Percentiles rank a stretch among this genome's conserved stretches.
phyloP scores from a whole-genome alignment of 2,329 filamentous ascomycete species.

The Colletotrichum shisoi region DNA sequence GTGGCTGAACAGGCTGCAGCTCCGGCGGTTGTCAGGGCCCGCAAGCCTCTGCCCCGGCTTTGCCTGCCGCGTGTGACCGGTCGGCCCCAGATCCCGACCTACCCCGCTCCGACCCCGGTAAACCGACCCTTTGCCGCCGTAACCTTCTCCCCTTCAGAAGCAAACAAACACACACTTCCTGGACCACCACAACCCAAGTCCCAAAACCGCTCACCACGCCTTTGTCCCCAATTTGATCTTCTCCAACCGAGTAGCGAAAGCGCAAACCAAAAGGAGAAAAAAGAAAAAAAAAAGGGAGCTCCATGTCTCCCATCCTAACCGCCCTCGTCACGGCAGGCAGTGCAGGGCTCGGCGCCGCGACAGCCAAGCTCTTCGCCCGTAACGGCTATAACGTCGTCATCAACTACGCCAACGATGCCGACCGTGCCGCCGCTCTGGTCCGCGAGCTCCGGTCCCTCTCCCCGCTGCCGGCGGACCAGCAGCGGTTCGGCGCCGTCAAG shows the following conservation, averaged over 20 bases:
- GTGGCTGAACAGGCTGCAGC: no score
- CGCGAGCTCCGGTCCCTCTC: constrained; percentile 55
- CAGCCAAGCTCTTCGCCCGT: constrained; percentile 67
- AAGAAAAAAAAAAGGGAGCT: not conserved
- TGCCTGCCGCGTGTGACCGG: not conserved
- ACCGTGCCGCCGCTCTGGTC: constrained; percentile 63
- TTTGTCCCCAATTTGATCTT: not conserved
- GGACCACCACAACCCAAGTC: not conserved
- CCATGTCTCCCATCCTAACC: constrained; percentile 22
- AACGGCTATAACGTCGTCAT: constrained; percentile 71
- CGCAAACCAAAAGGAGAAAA: not conserved
- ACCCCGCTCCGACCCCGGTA: constrained; percentile 9
- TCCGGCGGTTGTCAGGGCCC: not conserved
- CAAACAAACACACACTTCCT: not conserved
- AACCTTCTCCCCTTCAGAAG: not conserved
- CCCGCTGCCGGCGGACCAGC: constrained; percentile 43
- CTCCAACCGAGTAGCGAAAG: not conserved
- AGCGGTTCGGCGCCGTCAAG: constrained; percentile 62
- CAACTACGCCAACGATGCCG: constrained; percentile 68
- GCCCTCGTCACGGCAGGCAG: constrained; percentile 50
- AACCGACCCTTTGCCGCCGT: constrained; percentile 1
- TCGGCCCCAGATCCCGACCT: constrained; percentile 8
- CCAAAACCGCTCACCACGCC: not conserved
- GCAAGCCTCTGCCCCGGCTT: not conserved
- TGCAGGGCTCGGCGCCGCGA: constrained; percentile 69